Conservation (phyloP, 2,329 filamentous ascomycete species). For the Chaetomium globosum region DNA sequence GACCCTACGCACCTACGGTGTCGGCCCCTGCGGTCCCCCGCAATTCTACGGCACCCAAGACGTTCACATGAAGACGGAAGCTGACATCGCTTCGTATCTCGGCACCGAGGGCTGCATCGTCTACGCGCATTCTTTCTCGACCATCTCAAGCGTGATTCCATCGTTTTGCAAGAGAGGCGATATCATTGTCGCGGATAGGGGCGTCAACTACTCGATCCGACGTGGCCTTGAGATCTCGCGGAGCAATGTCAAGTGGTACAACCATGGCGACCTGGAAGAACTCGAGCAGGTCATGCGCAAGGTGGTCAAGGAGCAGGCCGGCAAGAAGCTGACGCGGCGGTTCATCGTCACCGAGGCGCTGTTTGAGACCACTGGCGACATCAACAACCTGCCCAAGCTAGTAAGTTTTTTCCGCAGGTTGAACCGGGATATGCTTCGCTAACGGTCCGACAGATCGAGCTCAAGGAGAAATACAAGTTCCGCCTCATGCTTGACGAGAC, state of each 20-base stretch:
- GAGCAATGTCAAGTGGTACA: constrained; percentile 89
- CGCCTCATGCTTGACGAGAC: constrained; percentile 96
- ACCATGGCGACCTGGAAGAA: constrained; percentile 95
- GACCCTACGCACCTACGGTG: constrained; percentile 90
- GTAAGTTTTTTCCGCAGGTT: constrained; percentile 51
- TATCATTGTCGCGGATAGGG: constrained; percentile 92
- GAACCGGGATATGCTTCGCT: not conserved
- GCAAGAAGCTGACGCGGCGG: constrained; percentile 82
- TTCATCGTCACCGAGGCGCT: constrained; percentile 96
- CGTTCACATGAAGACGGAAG: constrained; percentile 95
- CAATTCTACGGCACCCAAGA: constrained; percentile 99
- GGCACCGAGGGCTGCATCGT: constrained; percentile 89
- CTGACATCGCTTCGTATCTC: constrained; percentile 86
- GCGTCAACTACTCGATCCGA: constrained; percentile 89
- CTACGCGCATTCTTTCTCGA: constrained; percentile 94
- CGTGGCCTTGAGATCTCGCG: constrained; percentile 92
- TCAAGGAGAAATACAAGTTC: constrained; percentile 97
- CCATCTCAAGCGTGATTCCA: constrained; percentile 94
- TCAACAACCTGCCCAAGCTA: constrained; percentile 80
- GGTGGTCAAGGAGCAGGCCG: constrained; percentile 82
- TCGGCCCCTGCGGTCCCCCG: constrained; percentile 93
- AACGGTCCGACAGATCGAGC: constrained; percentile 66
- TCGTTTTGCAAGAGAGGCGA: constrained; percentile 97
- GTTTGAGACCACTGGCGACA: constrained; percentile 88
- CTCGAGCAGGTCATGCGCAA: constrained; percentile 82